Evolutionary conservation across 768 basidiomycete species (phyloP).

Genomic region (Suillus alpinus): DNA sequence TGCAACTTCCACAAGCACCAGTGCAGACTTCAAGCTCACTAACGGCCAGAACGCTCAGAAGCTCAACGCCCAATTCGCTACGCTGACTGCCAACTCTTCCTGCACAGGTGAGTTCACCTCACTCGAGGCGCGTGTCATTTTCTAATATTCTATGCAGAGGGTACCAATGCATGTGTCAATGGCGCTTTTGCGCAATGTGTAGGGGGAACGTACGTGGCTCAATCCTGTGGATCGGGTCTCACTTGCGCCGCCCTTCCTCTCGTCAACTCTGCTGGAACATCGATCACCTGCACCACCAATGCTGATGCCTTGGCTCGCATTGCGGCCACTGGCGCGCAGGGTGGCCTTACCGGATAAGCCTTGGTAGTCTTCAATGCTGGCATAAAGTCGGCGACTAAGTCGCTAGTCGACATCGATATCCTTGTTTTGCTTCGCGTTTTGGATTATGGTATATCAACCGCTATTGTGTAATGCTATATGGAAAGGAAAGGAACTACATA

Average conservation of each 20-base stretch:
- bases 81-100: conserved; percentile 41
- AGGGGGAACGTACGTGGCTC: conserved; percentile 34
- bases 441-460: background rate
- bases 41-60: conserved; percentile 52
- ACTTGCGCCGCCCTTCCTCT: conserved; percentile 52
- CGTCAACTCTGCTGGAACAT: conserved; percentile 51
- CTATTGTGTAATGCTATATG: background rate
- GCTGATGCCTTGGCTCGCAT: conserved; percentile 46
- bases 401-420: background rate
- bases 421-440: background rate
- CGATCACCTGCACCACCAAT: conserved; percentile 47
- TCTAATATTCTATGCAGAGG: conserved; percentile 16
- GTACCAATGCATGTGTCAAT: conserved; percentile 48
- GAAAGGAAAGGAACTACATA: background rate
- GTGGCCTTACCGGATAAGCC: conserved; percentile 40
- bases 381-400: background rate
- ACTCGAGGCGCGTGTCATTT: conserved; percentile 10
- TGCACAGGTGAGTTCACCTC: conserved; percentile 35
- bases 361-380: background rate
- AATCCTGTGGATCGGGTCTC: conserved; percentile 27
- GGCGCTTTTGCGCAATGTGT: conserved; percentile 55
- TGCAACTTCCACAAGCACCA: conserved; percentile 2
- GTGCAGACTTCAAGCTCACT: conserved; percentile 14
- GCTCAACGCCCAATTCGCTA: conserved; percentile 50
- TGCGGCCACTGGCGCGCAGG: conserved; percentile 40